Percentiles rank a stretch among this genome's conserved stretches.
These are phyloP conservation scores for Tuber calosporum DNA, from an alignment of 495 filamentous ascomycete genomes.

Conservation along the genomic window DNA sequence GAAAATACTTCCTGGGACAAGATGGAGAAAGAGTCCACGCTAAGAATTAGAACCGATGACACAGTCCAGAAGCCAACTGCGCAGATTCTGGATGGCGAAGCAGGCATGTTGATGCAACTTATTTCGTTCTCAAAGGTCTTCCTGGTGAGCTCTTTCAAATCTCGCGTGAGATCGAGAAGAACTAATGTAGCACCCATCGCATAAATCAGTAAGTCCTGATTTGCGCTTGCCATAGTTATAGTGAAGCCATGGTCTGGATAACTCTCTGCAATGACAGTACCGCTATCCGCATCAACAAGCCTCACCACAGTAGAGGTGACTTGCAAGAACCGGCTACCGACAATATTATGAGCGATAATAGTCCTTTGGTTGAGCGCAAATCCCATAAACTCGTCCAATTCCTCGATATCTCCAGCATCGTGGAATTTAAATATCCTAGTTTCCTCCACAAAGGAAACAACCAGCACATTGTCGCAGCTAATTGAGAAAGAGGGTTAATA, in stretches of 20 bases:
- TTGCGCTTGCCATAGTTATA: constrained; percentile 75
- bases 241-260: constrained; percentile 55
- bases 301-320: constrained; percentile 60
- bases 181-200: constrained; percentile 62
- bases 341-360: constrained; percentile 60
- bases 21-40: constrained; percentile 56
- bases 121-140: constrained; percentile 61
- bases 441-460: constrained; percentile 75
- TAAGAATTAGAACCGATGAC: constrained; percentile 63
- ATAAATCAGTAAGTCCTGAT: constrained; percentile 59
- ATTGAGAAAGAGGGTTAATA: constrained; percentile 33
- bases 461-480: constrained; percentile 57
- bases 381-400: constrained; percentile 65
- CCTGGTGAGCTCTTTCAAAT: constrained; percentile 52
- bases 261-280: constrained; percentile 54
- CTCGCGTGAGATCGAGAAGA: constrained; percentile 56
- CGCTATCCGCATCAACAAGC: constrained; percentile 62
- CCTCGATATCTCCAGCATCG: constrained; percentile 70
- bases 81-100: constrained; percentile 48
- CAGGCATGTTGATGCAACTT: constrained; percentile 67
- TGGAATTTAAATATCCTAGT: constrained; percentile 77
- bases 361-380: constrained; percentile 64
- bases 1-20: constrained; percentile 56
- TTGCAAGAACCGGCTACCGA: constrained; percentile 61
- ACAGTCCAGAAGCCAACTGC: constrained; percentile 80